phyloP scores from a whole-genome alignment of 257 asterid species.

The Solanum bulbocastanum region DNA sequence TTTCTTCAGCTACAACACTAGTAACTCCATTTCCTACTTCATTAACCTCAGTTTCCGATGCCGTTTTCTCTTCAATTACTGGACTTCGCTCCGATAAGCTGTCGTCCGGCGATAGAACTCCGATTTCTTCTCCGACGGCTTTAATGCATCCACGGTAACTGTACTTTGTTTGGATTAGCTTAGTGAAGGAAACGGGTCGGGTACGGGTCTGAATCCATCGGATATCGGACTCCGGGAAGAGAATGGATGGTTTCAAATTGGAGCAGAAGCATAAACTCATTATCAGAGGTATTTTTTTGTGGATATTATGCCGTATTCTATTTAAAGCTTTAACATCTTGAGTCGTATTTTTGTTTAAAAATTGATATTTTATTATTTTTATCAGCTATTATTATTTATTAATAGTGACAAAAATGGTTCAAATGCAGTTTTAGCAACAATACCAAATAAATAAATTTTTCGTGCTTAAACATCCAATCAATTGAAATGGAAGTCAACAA shows the following conservation, averaged over 20 bases:
- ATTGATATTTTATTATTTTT: background rate
- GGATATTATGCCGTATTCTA: background rate
- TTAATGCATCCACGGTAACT: conserved; percentile 1
- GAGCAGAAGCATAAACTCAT: conserved; percentile 50
- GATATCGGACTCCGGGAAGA: conserved; percentile 11
- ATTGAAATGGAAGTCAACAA: no score
- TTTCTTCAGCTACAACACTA: conserved; percentile 23
- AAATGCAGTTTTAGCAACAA: no score
- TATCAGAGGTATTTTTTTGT: conserved; percentile 11
- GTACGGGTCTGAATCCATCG: conserved; percentile 38
- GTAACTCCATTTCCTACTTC: conserved; percentile 13
- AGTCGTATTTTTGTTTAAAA: background rate
- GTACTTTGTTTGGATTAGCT: conserved; percentile 1
- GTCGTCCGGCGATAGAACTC: conserved; percentile 51
- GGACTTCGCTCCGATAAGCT: conserved; percentile 33
- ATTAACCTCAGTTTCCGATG: conserved; percentile 1
- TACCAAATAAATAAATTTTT: no score
- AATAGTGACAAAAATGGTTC: background rate
- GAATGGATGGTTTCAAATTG: conserved; percentile 37
- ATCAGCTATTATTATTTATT: background rate
- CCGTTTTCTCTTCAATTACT: conserved; percentile 19
- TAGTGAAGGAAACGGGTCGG: conserved; percentile 17
- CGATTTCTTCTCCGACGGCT: conserved; percentile 46
- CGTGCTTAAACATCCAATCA: no score
- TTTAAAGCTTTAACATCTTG: background rate